Base-by-base conservation (phyloP, 2,329 filamentous ascomycete genomes). In the Talaromyces sp. region DNA sequence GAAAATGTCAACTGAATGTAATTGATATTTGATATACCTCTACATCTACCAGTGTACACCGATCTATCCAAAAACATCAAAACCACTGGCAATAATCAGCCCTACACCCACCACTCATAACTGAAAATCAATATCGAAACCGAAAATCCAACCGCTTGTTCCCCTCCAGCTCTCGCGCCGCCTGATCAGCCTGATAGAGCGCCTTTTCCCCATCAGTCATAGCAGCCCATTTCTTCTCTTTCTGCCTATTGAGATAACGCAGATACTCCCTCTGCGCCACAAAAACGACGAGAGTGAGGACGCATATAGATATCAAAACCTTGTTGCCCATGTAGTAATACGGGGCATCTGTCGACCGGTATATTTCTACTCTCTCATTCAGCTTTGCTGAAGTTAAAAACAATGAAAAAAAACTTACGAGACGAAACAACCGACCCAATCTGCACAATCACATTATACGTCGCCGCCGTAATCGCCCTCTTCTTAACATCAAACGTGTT, bases 321-420 rank as follows among this genome's bases (percentile, higher is more conserved):
- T 75, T 81, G 71, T 86, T 85, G 3, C 84, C 83, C 13, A 65
- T 74, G 65, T 82, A 80, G 69, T 84, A 85, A 68, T 83, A 84
- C 0, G 82, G 82, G 0, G 71, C 69, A 57, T 85, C 83, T 64
- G 75, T 77, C 1, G 69, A 67, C 19, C 81, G 77, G 65, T 85
- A 85, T 61, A 84, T 82, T 65, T 85, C 63, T 69, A 47, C n/a
- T 11, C 42, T 6, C 2, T 8, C 39, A 25, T 2, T 58, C 44
- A 36, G 28, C 11, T 25, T 33, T 22, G 22, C 22, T 22, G 22
- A 22, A 22, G 22, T 22, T 22, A 51, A 32, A 15, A 17, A 17
- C 4, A 22, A 27, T 47, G 25, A 28, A 33, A 8, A 8, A 53
- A 25, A 11, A 68, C 69, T 59, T 33, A 72, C 70, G 66, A 22